A percentile compares a stretch with the other conserved stretches of the same genome.
phyloP scores from a whole-genome alignment of 225 moss, liverwort and hornwort species.

The Sphagnum tenellum region DNA sequence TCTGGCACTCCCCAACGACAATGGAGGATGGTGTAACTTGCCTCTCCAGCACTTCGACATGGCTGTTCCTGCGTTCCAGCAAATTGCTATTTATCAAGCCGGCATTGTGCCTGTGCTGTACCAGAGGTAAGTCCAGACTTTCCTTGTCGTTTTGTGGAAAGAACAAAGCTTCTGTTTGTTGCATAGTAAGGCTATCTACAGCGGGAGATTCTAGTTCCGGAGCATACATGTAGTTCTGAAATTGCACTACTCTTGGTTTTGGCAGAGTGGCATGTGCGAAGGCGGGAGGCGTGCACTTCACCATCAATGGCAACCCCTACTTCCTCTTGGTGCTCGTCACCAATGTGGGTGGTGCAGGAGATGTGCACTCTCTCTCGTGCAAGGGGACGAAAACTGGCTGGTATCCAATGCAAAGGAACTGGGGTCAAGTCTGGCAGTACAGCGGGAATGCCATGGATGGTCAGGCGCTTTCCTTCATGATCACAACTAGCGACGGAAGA shows the following conservation, averaged over 20 bases:
- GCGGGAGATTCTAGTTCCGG: too few species aligned
- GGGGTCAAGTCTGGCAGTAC: constrained; percentile 51
- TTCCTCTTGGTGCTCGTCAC: constrained; percentile 57
- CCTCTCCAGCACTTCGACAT: constrained; percentile 31
- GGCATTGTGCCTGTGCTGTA: constrained; percentile 25
- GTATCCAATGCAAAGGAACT: constrained; percentile 29
- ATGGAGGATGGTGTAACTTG: constrained; percentile 26
- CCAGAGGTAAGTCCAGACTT: too few species aligned
- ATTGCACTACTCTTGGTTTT: too few species aligned
- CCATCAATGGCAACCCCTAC: constrained; percentile 52
- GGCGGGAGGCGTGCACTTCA: constrained; percentile 45
- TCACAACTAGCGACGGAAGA: constrained; percentile 25
- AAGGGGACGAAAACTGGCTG: constrained; percentile 24
- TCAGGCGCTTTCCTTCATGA: constrained; percentile 36
- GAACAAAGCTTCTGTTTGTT: too few species aligned
- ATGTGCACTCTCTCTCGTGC: constrained; percentile 25
- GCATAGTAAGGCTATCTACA: too few species aligned
- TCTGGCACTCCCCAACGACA: neutral
- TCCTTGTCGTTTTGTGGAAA: too few species aligned
- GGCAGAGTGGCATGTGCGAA: constrained; percentile 40
- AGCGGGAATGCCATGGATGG: constrained; percentile 16
- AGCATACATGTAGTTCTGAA: too few species aligned
- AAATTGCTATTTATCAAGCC: constrained; percentile 12
- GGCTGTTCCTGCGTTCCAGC: constrained; percentile 17
- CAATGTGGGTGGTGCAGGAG: constrained; percentile 61